phyloP scores from a whole-genome alignment of 768 basidiomycete genomes.

The Mycena latifolia region DNA sequence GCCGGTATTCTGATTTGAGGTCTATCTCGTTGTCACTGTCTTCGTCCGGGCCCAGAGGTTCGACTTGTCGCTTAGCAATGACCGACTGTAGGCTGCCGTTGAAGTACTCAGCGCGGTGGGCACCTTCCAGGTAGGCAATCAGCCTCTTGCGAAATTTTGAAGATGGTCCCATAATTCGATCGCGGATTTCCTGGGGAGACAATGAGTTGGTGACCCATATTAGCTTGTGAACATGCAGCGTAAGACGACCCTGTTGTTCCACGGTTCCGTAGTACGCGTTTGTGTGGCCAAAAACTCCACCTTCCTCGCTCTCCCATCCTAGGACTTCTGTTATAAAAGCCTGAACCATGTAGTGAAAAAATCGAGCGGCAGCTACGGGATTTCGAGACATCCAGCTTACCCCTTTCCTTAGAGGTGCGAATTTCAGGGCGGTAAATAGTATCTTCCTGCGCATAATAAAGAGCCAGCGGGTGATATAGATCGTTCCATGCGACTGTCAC shows the following conservation, averaged over 20 bases:
- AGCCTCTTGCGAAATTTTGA: conserved; percentile 20
- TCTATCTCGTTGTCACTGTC: background rate
- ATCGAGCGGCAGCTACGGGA: conserved; percentile 36
- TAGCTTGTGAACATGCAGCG: conserved; percentile 43
- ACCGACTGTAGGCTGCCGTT: conserved; percentile 38
- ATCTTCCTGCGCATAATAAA: conserved; percentile 46
- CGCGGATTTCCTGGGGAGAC: conserved; percentile 35
- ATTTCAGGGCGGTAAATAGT: conserved; percentile 37
- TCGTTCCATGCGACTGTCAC: no score
- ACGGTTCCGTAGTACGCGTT: conserved; percentile 45
- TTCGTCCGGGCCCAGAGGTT: background rate
- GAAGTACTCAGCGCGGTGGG: conserved; percentile 21
- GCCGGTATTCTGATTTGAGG: conserved; percentile 3
- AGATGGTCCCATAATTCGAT: conserved; percentile 14
- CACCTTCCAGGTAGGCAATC: conserved; percentile 10
- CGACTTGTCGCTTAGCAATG: background rate
- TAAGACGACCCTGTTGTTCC: conserved; percentile 44
- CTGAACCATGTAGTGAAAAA: conserved; percentile 36
- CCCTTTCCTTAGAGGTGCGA: background rate
- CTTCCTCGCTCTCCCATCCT: background rate
- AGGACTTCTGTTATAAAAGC: conserved; percentile 35
- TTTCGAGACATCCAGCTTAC: conserved; percentile 20
- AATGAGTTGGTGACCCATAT: conserved; percentile 39
- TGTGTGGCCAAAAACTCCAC: conserved; percentile 36
- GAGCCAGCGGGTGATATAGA: conserved; percentile 47